Base-by-base conservation (phyloP, 257 asterid species). In the Gentiana macrophylla region DNA sequence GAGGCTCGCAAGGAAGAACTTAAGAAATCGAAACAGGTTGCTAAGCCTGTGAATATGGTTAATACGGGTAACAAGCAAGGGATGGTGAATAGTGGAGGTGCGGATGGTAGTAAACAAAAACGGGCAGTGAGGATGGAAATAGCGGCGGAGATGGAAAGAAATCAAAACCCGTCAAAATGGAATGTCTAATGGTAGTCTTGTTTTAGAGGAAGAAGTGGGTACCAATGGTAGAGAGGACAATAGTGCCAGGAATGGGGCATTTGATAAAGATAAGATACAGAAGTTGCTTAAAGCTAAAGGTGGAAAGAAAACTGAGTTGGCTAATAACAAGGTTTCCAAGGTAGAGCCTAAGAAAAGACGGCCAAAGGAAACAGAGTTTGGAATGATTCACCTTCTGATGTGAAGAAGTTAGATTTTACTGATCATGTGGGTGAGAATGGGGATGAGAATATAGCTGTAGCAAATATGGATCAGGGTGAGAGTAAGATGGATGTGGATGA, bases 401-500 rank as follows among this genome's bases (percentile, higher is more conserved):
- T 76, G 32, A 86, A 90, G 74, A 86, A 90, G 74, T 74, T 86
- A 73, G 98, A 91, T 74, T 91, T 77, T 67, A 87, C 96, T 8
- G 89, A 84, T 84, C 83, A 83, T 12, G 74, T 43, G 74, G 68
- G 78, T 75, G 98, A 79, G 83, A 76, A 84, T 74, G 86, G 77
- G 74, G 85, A 79, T 67, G 77, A 81, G 33, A 79, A 70, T 62
- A 52, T 74, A 45, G 58, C 86, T 38, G 83, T 74, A 68, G 84
- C 80, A 44, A 79, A 80, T 13, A 70, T 72, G 63, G 84, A 74
- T 69, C 73, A 73, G 52, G 97, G 93, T 57, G 93, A 81, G 78
- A 92, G 98, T 77, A 81, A 81, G 97, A 92, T 92, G 98, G 98
- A 92, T 79, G 78, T 65, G 72, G 98, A 88, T 63, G 98, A 92